Conservation (phyloP, 2,329 filamentous ascomycete species). For the Calonectria pteridis region DNA sequence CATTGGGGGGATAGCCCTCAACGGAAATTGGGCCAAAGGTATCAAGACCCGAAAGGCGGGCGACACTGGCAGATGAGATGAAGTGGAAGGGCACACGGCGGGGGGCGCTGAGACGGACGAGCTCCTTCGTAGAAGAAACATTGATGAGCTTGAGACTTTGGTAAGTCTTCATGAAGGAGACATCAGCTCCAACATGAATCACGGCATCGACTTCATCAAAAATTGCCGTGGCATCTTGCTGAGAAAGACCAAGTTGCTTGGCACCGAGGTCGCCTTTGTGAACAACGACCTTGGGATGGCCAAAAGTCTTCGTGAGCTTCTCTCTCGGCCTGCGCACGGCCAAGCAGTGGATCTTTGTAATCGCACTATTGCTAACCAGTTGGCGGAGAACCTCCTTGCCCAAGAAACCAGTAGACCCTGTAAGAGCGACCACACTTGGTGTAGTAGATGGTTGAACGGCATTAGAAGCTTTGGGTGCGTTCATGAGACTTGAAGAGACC, state of each 20-base stretch:
- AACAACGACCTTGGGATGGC: slow-evolving; percentile 46
- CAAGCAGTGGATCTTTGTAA: slow-evolving; percentile 59
- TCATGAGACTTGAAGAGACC: background rate
- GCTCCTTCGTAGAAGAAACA: slow-evolving; percentile 44
- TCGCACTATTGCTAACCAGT: slow-evolving; percentile 47
- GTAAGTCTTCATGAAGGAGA: slow-evolving; percentile 50
- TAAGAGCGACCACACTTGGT: slow-evolving; percentile 25
- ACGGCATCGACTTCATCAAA: slow-evolving; percentile 56
- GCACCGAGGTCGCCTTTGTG: slow-evolving; percentile 53
- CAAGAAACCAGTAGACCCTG: slow-evolving; percentile 35
- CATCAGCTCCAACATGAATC: slow-evolving; percentile 61
- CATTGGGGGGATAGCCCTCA: background rate
- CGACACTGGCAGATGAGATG: slow-evolving; percentile 44
- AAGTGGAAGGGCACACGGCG: slow-evolving; percentile 50
- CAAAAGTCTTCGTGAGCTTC: background rate
- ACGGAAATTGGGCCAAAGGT: background rate
- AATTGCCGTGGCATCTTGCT: slow-evolving; percentile 45
- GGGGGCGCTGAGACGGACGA: slow-evolving; percentile 31
- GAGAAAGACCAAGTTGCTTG: slow-evolving; percentile 54
- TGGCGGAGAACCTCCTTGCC: slow-evolving; percentile 48
- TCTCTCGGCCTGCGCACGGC: slow-evolving; percentile 49
- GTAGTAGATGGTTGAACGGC: background rate
- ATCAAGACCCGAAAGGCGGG: background rate
- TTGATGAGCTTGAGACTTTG: slow-evolving; percentile 44
- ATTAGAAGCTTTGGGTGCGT: background rate